These are phyloP conservation scores for Chlamydomonas schloesseri DNA, from an alignment of 139 green algal species.

Conservation along the genomic window DNA sequence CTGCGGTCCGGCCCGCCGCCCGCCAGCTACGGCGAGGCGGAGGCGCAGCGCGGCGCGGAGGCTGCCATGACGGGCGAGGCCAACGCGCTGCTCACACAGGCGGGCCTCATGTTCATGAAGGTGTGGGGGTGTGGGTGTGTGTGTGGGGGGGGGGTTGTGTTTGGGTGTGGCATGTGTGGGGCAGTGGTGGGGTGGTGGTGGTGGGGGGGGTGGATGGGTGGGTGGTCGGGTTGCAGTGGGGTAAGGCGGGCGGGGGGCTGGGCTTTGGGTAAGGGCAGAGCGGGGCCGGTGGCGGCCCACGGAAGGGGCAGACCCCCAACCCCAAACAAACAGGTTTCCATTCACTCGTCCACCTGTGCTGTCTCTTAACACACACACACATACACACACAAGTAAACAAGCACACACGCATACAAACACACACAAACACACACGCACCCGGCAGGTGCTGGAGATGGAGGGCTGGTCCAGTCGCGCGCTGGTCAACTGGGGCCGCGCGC, in stretches of 20 bases:
- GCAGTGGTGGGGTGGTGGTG: neutral
- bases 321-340: too few relatives aligned
- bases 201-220: neutral
- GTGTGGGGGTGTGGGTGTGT: neutral
- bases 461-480: conserved; percentile 61
- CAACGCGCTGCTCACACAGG: conserved; percentile 52
- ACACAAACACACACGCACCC: neutral
- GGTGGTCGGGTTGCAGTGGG: too few relatives aligned
- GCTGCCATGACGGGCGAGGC: conserved; percentile 49
- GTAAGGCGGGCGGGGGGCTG: too few relatives aligned
- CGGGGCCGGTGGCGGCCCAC: too few relatives aligned
- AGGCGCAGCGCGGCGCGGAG: conserved; percentile 50
- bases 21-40: neutral
- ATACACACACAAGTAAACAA: too few relatives aligned
- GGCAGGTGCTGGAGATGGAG: conserved; percentile 59
- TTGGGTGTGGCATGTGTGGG: neutral
- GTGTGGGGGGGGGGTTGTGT: too few relatives aligned
- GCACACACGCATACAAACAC: too few relatives aligned
- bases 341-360: too few relatives aligned
- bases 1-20: conserved; percentile 42
- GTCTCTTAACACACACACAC: too few relatives aligned
- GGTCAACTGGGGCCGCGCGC: conserved; percentile 60
- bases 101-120: conserved; percentile 63
- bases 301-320: too few relatives aligned
- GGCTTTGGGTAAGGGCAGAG: too few relatives aligned